These are phyloP conservation scores for Boletus nobilissimus DNA, from an alignment of 1,284 basidiomycete genomes.

Conservation along the genomic window DNA sequence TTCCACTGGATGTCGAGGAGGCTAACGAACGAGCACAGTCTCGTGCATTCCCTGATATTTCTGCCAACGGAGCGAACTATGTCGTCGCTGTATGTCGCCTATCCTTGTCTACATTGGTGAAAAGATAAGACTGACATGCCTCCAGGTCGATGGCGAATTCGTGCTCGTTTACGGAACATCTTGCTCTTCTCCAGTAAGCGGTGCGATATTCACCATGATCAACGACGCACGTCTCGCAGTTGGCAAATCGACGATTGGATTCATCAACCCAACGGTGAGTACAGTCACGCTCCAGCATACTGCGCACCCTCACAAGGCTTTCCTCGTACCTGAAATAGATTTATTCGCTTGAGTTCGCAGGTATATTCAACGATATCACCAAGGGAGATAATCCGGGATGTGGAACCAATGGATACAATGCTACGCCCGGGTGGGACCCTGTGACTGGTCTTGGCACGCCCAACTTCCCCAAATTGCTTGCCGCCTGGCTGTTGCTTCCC, in stretches of 20 bases:
- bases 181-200: slow-evolving; percentile 52
- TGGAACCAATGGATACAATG: slow-evolving; percentile 47
- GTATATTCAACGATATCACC: slow-evolving; percentile 54
- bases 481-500: slow-evolving; percentile 19
- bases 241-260: slow-evolving; percentile 52
- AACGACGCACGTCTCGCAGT: slow-evolving; percentile 56
- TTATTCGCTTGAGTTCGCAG: slow-evolving; percentile 32
- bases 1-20: background rate
- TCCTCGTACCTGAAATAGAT: slow-evolving; percentile 24
- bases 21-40: slow-evolving; percentile 31
- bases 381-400: slow-evolving; percentile 53
- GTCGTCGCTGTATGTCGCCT: slow-evolving; percentile 47
- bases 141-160: slow-evolving; percentile 49
- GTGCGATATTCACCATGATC: slow-evolving; percentile 55
- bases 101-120: background rate
- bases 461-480: slow-evolving; percentile 39
- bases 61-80: slow-evolving; percentile 52
- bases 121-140: background rate
- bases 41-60: slow-evolving; percentile 58
- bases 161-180: slow-evolving; percentile 50
- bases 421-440: slow-evolving; percentile 52
- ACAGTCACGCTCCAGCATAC: background rate
- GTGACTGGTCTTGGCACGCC: slow-evolving; percentile 48
- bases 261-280: slow-evolving; percentile 48
- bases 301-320: background rate